Base-by-base conservation (phyloP, 164 flowering plant species). In the Liquidambar formosana region DNA sequence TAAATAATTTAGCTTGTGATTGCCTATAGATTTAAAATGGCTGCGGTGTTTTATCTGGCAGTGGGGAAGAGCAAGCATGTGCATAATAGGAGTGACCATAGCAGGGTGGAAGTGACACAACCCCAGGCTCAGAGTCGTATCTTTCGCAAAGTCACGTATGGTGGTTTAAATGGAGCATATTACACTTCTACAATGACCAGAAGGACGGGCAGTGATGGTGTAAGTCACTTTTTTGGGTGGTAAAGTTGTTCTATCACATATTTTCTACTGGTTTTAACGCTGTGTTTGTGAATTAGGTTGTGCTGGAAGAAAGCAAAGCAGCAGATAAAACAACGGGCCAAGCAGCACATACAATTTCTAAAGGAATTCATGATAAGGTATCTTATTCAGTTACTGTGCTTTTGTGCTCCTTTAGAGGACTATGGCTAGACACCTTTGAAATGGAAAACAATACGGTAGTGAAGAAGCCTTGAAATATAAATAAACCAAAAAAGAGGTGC, bases 331-430 rank as follows among this genome's bases (percentile, higher is more conserved):
- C 89, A 38, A 89, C 93, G 8, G 84, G 98, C 58, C 79, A 88
- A 78, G 97, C 97, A 43, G 62, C 80, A 49, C 99, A 90, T 77
- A 83, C 86, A 66, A 68, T 95, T 52, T 86, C 97, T 9, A 83
- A 82, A 74, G 99, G 96, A 70, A 82, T 95, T 61, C 78, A 79
- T 57, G 86, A 89, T 33, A 93, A 90, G 97, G 97, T 92, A 70
- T n/a, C 2, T 65, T 46, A 1, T 48, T 6, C 3, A 26, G 10
- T 61, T 10, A 3, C 18, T 15, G 33, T 44, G 25, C 21, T 61
- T 51, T 51, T 51, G 54, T 18, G 23, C 5, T 18, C 54, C 54
- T 51, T n/a, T 51, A 51, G 22, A 51, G 54, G 21, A 16, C 54
- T 51, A 18, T 51, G 19, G 54, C 19, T 8, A 33, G 6, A 51